Conservation (phyloP, 768 basidiomycete species). For the Panellus pusillus region DNA sequence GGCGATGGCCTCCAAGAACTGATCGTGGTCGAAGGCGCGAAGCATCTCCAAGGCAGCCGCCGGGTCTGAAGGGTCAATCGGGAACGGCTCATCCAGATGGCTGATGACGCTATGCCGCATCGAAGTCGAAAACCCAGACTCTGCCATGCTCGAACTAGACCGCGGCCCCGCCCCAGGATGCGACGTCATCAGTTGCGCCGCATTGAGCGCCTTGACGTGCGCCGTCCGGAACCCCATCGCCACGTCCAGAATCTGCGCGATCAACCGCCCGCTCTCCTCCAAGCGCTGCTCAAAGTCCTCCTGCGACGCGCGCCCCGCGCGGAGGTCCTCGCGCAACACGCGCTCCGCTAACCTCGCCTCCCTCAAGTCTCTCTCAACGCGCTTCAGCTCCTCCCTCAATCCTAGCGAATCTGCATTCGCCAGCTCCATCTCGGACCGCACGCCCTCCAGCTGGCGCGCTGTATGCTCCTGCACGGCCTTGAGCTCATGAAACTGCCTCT, state of each 20-base stretch:
- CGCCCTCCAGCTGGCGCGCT: slow-evolving; percentile 63
- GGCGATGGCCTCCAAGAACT: slow-evolving; percentile 78
- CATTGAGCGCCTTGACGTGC: slow-evolving; percentile 68
- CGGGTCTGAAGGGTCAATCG: slow-evolving; percentile 78
- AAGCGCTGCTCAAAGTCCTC: slow-evolving; percentile 65
- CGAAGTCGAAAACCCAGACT: slow-evolving; percentile 50
- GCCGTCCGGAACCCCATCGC: slow-evolving; percentile 76
- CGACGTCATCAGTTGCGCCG: slow-evolving; percentile 56
- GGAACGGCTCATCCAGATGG: slow-evolving; percentile 62
- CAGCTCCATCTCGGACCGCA: slow-evolving; percentile 59
- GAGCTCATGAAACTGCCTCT: slow-evolving; percentile 81
- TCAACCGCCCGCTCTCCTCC: slow-evolving; percentile 64
- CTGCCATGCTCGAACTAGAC: slow-evolving; percentile 41
- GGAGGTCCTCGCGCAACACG: slow-evolving; percentile 72
- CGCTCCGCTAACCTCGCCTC: slow-evolving; percentile 68
- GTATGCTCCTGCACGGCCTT: slow-evolving; percentile 60
- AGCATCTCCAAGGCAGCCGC: slow-evolving; percentile 67
- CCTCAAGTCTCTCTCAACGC: slow-evolving; percentile 67
- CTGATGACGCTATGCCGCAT: slow-evolving; percentile 56
- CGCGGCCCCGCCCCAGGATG: slow-evolving; percentile 52
- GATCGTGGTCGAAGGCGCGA: slow-evolving; percentile 78
- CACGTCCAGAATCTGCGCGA: slow-evolving; percentile 81
- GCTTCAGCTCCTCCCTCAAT: slow-evolving; percentile 70
- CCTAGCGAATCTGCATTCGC: slow-evolving; percentile 67
- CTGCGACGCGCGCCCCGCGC: slow-evolving; percentile 65